These are phyloP conservation scores for Peronospora farinosa DNA, from an alignment of 352 stramenopile species.

Conservation along the genomic window DNA sequence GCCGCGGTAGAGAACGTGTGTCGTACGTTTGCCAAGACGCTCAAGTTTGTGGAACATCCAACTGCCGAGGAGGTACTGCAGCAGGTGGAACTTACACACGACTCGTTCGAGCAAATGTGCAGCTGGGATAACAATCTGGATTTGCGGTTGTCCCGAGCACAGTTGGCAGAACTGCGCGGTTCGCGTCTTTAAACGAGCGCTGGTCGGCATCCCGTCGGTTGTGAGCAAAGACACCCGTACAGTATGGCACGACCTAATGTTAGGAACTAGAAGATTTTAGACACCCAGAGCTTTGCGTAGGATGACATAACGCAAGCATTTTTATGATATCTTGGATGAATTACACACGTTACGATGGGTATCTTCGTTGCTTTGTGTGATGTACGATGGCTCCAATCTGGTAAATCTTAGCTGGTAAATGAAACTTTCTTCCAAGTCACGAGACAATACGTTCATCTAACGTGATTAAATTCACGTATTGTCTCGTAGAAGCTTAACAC, in stretches of 20 bases:
- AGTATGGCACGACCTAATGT: constrained; percentile 12
- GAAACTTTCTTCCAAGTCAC: too few relatives aligned
- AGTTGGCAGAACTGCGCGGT: constrained; percentile 69
- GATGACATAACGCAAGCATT: constrained; percentile 19
- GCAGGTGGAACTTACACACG: constrained; percentile 75
- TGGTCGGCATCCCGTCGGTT: neutral
- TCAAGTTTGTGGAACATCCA: constrained; percentile 83
- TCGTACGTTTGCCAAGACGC: constrained; percentile 76
- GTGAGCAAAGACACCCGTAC: constrained; percentile 5
- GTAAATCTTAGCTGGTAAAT: too few relatives aligned
- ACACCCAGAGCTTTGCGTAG: constrained; percentile 15
- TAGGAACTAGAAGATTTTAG: constrained; percentile 33
- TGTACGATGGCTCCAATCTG: too few relatives aligned
- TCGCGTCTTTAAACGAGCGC: constrained; percentile 24
- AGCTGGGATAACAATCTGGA: constrained; percentile 65
- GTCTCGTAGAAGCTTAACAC: too few relatives aligned
- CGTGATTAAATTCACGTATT: too few relatives aligned
- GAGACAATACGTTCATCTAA: too few relatives aligned
- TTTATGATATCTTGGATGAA: constrained; percentile 4
- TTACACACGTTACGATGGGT: neutral
- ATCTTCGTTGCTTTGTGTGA: too few relatives aligned
- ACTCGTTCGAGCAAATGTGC: constrained; percentile 86
- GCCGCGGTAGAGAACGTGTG: constrained; percentile 52
- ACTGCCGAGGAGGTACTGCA: constrained; percentile 75
- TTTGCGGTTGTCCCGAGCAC: constrained; percentile 62